Conservation (phyloP, 805 yeast species). For the Zygosaccharomyces lentus region DNA sequence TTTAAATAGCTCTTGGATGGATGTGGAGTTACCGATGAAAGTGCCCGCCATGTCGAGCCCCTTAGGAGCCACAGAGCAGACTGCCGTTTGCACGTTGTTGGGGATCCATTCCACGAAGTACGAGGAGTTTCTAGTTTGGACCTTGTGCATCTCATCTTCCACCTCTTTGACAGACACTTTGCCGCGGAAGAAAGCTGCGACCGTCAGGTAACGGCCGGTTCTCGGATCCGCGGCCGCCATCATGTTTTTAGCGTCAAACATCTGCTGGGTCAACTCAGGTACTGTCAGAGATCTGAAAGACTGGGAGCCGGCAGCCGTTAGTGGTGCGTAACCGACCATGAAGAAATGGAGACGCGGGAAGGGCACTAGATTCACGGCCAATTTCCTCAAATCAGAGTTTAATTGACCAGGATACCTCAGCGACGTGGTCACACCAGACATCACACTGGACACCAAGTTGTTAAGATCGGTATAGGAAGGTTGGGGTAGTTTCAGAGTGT, state of each 20-base stretch:
- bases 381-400: constrained; percentile 85
- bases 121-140: constrained; percentile 74
- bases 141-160: constrained; percentile 86
- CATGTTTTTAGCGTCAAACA: constrained; percentile 89
- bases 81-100: constrained; percentile 89
- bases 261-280: constrained; percentile 88
- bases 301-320: constrained; percentile 74
- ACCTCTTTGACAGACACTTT: constrained; percentile 89
- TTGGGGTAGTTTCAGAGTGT: constrained; percentile 72
- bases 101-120: constrained; percentile 96
- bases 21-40: constrained; percentile 87
- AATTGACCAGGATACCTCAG: constrained; percentile 93
- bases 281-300: constrained; percentile 81
- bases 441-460: constrained; percentile 78
- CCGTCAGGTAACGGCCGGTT: constrained; percentile 87
- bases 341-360: constrained; percentile 94
- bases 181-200: constrained; percentile 93
- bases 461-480: constrained; percentile 80
- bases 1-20: constrained; percentile 85
- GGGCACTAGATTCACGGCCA: constrained; percentile 92
- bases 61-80: constrained; percentile 85
- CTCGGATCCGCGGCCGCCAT: constrained; percentile 94
- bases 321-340: constrained; percentile 93
- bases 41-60: constrained; percentile 88
- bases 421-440: constrained; percentile 94